phyloP scores from a whole-genome alignment of 2,329 filamentous ascomycete genomes.

The Orbilia ellipsospora region DNA sequence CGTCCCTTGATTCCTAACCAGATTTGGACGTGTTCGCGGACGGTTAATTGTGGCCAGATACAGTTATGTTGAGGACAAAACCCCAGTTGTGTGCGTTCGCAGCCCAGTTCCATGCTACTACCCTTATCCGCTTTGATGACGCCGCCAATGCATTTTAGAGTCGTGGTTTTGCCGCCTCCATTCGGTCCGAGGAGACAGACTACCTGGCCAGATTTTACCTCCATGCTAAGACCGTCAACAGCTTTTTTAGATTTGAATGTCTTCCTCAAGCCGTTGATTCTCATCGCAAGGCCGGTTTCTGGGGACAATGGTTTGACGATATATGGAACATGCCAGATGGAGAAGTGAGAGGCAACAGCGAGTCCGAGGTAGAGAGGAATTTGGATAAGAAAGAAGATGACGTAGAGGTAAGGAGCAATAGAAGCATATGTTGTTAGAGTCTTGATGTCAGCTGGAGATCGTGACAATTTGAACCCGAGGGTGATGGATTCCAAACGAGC shows the following conservation, averaged over 20 bases:
- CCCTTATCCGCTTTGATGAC: slow-evolving; percentile 81
- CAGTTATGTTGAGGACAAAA: slow-evolving; percentile 90
- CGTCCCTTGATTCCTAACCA: slow-evolving; percentile 83
- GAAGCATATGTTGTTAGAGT: slow-evolving; percentile 76
- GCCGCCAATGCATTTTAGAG: slow-evolving; percentile 86
- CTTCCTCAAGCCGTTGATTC: slow-evolving; percentile 79
- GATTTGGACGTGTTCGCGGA: slow-evolving; percentile 83
- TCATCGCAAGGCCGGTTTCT: slow-evolving; percentile 69
- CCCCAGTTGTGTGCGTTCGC: slow-evolving; percentile 68
- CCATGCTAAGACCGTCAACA: slow-evolving; percentile 77
- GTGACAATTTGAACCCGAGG: slow-evolving; percentile 66
- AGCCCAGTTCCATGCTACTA: slow-evolving; percentile 68
- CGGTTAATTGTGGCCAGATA: slow-evolving; percentile 88
- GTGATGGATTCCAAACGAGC: slow-evolving; percentile 78
- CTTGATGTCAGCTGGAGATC: slow-evolving; percentile 73
- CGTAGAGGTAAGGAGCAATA: slow-evolving; percentile 63
- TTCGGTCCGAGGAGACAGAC: slow-evolving; percentile 88
- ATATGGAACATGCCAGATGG: slow-evolving; percentile 67
- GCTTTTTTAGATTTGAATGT: slow-evolving; percentile 70
- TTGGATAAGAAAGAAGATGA: slow-evolving; percentile 80
- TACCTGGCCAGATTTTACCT: slow-evolving; percentile 81
- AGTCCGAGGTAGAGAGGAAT: slow-evolving; percentile 80
- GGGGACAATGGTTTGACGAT: slow-evolving; percentile 58
- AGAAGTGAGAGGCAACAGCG: slow-evolving; percentile 78
- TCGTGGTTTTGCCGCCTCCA: slow-evolving; percentile 89